Evolutionary conservation across 768 basidiomycete species (phyloP).

Genomic region (Xerocomellus intermedius): DNA sequence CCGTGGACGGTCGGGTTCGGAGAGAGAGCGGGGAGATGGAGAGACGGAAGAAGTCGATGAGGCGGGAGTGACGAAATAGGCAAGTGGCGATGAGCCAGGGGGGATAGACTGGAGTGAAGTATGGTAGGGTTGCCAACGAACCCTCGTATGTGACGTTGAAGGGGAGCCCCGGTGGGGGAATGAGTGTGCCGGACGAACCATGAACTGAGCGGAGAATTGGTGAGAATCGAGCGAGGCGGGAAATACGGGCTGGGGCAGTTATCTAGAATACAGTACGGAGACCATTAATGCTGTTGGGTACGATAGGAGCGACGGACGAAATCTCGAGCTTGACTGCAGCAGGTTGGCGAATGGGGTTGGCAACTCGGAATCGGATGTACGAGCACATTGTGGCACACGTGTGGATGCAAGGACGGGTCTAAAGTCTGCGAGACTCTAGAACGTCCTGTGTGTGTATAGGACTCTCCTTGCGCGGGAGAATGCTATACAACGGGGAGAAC

Average conservation of each 20-base stretch:
- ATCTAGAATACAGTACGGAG: conserved; percentile 38
- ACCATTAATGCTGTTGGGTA: conserved; percentile 32
- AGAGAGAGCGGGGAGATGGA: conserved; percentile 39
- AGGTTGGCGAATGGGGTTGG: conserved; percentile 19
- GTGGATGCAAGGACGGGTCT: conserved; percentile 27
- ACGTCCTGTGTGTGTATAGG: conserved; percentile 34
- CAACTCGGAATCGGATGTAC: conserved; percentile 27
- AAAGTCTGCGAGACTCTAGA: conserved; percentile 44
- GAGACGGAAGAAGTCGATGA: conserved; percentile 50
- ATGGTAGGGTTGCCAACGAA: conserved; percentile 82
- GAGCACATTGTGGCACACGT: conserved; percentile 41
- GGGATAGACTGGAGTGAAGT: conserved; percentile 40
- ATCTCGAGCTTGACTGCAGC: conserved; percentile 13
- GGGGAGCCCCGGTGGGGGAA: conserved; percentile 72
- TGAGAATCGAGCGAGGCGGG: conserved; percentile 1
- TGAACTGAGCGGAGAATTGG: conserved; percentile 13
- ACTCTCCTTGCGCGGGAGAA: conserved; percentile 21
- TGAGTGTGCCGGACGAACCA: conserved; percentile 43
- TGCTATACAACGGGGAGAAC: conserved; percentile 15
- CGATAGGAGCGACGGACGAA: conserved; percentile 16
- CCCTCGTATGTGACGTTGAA: conserved; percentile 57
- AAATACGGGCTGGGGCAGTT: conserved; percentile 15
- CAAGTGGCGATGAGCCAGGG: conserved; percentile 33
- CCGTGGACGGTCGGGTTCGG: conserved; percentile 34
- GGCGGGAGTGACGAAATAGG: conserved; percentile 58